Evolutionary conservation across 306 rosid genomes (phyloP), one percentile per base, ranked within the genome.

Genomic region (Canavalia gladiata): DNA sequence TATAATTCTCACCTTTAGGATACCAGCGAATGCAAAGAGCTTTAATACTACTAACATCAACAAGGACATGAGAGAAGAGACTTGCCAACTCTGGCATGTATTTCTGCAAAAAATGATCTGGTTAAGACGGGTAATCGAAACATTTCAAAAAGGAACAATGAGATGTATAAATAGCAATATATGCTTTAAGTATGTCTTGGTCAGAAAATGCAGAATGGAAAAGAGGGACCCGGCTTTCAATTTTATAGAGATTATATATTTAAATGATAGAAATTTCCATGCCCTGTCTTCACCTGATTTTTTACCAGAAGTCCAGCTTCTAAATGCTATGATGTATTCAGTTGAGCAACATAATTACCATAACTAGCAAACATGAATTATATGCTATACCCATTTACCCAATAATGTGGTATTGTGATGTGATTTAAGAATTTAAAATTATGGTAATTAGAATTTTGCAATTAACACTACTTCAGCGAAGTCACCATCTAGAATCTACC

Each of bases 61-160:
- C 99, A 59, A 95, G 75, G 64, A 95, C 99, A 57, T 95, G 99
- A 70, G 99, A 81, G 89, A 95, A 95, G 82, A 93, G 93, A 72
- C 86, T 84, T 41, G 97, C 97, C 87, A 95, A 88, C 59, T 91
- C 95, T 50, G 98, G 98, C 99, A 95, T 93, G 85, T 93, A 91
- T 89, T 95, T 95, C 99, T 95, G 97, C 83, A 49, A 80, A 80
- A 72, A 49, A 5, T 4, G 30, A 73, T 55, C 37, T 34, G 6
- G 70, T 70, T n/a, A 78, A n/a, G 72, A 63, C 7, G 71, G 34
- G 62, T 10, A 63, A 68, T 18, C 51, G 49, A 18, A 75, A 57
- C 67, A 80, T 78, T 13, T 73, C 45, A 70, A 65, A 78, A 34
- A 65, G 67, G 73, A 78, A 74, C 30, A 77, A 13, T 62, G 77